Evolutionary conservation across 352 stramenopile genomes (phyloP), one percentile per base, ranked within the genome.

Genomic region (Phytophthora colocasiae): DNA sequence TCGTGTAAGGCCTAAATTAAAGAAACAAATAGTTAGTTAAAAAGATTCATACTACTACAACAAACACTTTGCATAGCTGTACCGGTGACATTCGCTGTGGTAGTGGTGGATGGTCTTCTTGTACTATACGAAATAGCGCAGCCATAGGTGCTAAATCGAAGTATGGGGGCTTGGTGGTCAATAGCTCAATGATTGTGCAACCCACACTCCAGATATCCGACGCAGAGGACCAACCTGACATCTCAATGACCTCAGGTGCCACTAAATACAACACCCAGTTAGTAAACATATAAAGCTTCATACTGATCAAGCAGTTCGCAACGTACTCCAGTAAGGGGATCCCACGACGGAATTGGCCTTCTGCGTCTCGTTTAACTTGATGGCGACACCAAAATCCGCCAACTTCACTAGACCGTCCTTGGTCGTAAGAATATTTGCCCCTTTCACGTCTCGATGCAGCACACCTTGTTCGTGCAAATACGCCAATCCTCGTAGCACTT

Each of bases 181-280:
- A 73, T 31, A 98, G 60, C 78, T 98, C 94, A 45, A 98, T 97
- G 57, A 98, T 98, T n/a, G 91, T 98, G 76, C 94, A 98, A 6
- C 94, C 94, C 2, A 98, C 91, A 41, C 87, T 95, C 95, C 95
- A 98, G 44, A 98, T 97, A 72, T 98, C 95, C 17, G 94, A 98
- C 11, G 91, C 88, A 24, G 95, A 92, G 0, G 93, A 98, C 64
- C 89, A 92, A 7, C 90, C 90, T 15, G 89, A 83, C 92, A 98
- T 98, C 63, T 98, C 92, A 53, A 98, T 98, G 38, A 98, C 93
- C 73, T 99, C 96, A 0, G 96, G 96, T 6, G 96, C 96, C 93
- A 99, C 88, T 96, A 45, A 32, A 58, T 22, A 61, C 52, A 64
- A 48, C 17, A 73, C 15, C 1, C 24, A 8, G 15, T 53, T 2